These are phyloP conservation scores for Tetrapisispora phaffii DNA, from an alignment of 805 yeast genomes.

Conservation along the genomic window DNA sequence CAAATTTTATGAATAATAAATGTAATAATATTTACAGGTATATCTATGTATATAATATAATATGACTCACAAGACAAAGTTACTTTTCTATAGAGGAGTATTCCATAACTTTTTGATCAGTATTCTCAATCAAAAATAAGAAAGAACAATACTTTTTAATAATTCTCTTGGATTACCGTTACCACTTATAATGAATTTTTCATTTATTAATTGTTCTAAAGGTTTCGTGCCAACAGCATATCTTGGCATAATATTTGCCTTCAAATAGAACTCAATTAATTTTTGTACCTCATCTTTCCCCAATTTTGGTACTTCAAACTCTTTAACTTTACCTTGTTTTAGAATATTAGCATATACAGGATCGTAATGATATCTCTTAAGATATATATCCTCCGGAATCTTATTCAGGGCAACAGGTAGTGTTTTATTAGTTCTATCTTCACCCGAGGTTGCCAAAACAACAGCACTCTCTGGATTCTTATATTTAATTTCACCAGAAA, in stretches of 20 bases:
- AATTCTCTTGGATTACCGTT: constrained; percentile 56
- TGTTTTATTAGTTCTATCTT: constrained; percentile 43
- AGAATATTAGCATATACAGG: constrained; percentile 43
- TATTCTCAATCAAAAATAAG: constrained; percentile 5
- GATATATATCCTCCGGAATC: constrained; percentile 46
- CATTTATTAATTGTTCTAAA: constrained; percentile 33
- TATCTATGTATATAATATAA: background rate
- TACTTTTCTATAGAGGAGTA: background rate
- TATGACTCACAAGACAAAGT: background rate
- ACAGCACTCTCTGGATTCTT: constrained; percentile 47
- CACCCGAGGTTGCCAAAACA: constrained; percentile 52
- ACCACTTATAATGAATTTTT: constrained; percentile 48
- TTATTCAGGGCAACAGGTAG: constrained; percentile 50
- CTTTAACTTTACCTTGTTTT: constrained; percentile 28
- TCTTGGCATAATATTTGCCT: constrained; percentile 33
- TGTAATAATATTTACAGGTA: constrained; percentile 10
- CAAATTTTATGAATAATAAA: background rate
- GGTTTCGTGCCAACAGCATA: constrained; percentile 28
- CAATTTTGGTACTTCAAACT: constrained; percentile 36
- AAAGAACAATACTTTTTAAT: constrained; percentile 29
- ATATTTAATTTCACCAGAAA: constrained; percentile 45
- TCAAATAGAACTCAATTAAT: constrained; percentile 33
- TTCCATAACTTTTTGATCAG: background rate
- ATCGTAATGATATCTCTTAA: constrained; percentile 41
- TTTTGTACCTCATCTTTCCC: constrained; percentile 36